Base-by-base conservation (phyloP, 139 green algal species). In the Auxenochlorella pyrenoidosa region DNA sequence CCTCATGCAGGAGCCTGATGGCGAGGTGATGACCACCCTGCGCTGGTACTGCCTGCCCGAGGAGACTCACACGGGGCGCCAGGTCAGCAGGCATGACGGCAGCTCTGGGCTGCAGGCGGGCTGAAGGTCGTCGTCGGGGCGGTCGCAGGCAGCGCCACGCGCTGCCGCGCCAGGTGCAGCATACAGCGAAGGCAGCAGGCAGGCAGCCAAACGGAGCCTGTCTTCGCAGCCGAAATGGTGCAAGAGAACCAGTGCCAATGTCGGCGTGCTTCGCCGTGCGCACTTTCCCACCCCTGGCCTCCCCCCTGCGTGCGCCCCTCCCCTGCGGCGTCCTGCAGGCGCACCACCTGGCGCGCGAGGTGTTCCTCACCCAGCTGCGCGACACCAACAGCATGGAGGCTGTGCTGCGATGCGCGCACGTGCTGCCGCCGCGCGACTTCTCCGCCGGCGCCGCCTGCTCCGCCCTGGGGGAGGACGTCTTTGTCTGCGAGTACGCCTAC, bases 31-130 rank as follows among this genome's bases (percentile, higher is more conserved):
- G 65, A 87, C 93, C 41, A 38, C 54, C 21, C 81, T 89, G 65
- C 92, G 93, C 66, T 98, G 97, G 93, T 99, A 95, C 91, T 66
- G 87, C 32, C 82, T 90, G 71, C 97, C 97, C 0, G 94, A 99
- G 92, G 93, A 98, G 19, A 99, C 97, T 5, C 91, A 97, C 91
- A 73, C 89, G 21, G 97, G 97, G 21, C 90, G 97, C 18, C 90
- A 94, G 93, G 92, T 94, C 66, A 47, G 66, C 79, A 84, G 28
- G 19, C 21, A 16, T 2, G 59, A 10, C 28, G 8, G 63, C 63
- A 71, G 63, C 47, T n/a, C n/a, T n/a, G n/a, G n/a, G n/a, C n/a
- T n/a, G n/a, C n/a, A n/a, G n/a, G n/a, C n/a, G n/a, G n/a, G n/a
- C n/a, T n/a, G n/a, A n/a, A n/a, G n/a, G n/a, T n/a, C n/a, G n/a